Percentiles rank a stretch among this genome's conserved stretches.
These are phyloP conservation scores for Alnus rubra DNA, from an alignment of 306 rosid genomes.

Conservation along the genomic window DNA sequence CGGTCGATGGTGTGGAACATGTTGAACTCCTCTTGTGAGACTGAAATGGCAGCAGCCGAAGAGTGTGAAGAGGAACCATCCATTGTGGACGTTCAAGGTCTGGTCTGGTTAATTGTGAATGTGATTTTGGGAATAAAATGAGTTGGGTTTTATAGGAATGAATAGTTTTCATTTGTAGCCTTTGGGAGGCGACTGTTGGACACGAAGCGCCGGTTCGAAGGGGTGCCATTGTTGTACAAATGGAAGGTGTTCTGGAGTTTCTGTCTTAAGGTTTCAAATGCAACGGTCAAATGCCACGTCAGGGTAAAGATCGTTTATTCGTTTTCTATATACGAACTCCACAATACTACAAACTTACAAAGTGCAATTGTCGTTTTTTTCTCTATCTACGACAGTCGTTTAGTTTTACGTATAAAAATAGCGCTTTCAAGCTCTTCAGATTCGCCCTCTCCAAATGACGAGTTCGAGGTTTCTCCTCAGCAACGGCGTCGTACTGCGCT, in stretches of 20 bases:
- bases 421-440: too few species aligned
- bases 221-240: slow-evolving; percentile 25
- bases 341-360: too few species aligned
- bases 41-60: not conserved
- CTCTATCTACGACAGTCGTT: too few species aligned
- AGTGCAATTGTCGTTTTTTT: too few species aligned
- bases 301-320: too few species aligned
- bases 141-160: slow-evolving; percentile 17
- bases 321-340: too few species aligned
- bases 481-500: slow-evolving; percentile 52
- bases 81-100: slow-evolving; percentile 2
- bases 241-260: slow-evolving; percentile 13
- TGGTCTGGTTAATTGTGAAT: not conserved
- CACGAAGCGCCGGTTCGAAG: slow-evolving; percentile 1
- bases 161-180: slow-evolving; percentile 23
- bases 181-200: slow-evolving; percentile 1
- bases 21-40: slow-evolving; percentile 51
- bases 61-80: slow-evolving; percentile 9
- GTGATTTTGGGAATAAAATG: not conserved
- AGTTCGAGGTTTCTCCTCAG: slow-evolving; percentile 48
- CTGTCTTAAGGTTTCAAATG: not conserved
- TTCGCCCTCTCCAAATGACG: not conserved
- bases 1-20: slow-evolving; percentile 63
- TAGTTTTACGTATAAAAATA: too few species aligned
- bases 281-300: slow-evolving; percentile 5